These are phyloP conservation scores for Phytopythium helicoides DNA, from an alignment of 352 stramenopile species.

Conservation along the genomic window DNA sequence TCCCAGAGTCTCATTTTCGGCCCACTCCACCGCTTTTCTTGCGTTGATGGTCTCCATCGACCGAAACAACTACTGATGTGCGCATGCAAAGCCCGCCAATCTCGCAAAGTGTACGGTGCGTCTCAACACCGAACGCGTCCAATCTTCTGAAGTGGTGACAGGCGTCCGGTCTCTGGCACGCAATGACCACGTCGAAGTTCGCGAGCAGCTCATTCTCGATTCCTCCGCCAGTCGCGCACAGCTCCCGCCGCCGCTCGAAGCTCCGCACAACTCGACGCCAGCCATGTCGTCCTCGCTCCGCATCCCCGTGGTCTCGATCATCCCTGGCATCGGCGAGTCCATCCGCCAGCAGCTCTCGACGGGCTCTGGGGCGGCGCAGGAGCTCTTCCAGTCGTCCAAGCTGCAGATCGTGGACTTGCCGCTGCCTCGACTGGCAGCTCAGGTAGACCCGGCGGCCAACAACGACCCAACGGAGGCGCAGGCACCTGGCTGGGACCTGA, in stretches of 20 bases:
- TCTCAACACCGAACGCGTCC: too few relatives aligned
- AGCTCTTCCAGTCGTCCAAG: slow-evolving; percentile 25
- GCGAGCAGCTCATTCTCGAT: not conserved
- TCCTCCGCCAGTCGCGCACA: not conserved
- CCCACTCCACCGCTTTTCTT: too few relatives aligned
- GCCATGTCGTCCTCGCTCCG: slow-evolving; percentile 1
- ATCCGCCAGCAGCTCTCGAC: slow-evolving; percentile 25
- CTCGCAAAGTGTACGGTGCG: too few relatives aligned
- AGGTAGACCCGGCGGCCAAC: slow-evolving; percentile 3
- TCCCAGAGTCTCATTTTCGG: too few relatives aligned
- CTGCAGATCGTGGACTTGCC: slow-evolving; percentile 28
- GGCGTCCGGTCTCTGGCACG: too few relatives aligned
- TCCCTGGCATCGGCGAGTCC: slow-evolving; percentile 23
- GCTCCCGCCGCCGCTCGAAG: too few relatives aligned
- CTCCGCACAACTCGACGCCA: not conserved
- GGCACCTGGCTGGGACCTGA: slow-evolving; percentile 12
- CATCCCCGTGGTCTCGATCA: slow-evolving; percentile 31
- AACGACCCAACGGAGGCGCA: not conserved
- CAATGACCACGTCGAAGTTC: too few relatives aligned
- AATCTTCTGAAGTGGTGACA: too few relatives aligned
- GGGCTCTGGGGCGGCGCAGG: slow-evolving; percentile 4
- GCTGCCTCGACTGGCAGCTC: slow-evolving; percentile 19
- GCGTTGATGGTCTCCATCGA: too few relatives aligned
- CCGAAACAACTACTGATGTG: too few relatives aligned
- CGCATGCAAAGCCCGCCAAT: too few relatives aligned